Evolutionary conservation across 208 protist genomes (phyloP), one percentile per base, ranked within the genome.

Genomic region (Acanthamoeba sp.): DNA sequence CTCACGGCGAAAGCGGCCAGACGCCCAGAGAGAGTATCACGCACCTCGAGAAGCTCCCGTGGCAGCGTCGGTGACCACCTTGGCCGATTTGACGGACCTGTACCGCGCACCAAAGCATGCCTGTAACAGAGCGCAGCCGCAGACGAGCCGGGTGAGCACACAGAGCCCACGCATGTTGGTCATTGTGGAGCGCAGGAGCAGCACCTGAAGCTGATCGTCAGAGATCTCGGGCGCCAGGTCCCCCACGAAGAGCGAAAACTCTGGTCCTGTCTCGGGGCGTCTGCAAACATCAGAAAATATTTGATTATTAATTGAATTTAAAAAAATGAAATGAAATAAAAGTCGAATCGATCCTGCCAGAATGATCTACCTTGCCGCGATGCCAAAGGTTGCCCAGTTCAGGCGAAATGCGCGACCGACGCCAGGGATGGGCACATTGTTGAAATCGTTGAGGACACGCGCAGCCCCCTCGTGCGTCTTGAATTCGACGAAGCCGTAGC

Each of bases 201-300:
- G 0, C 40, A 76, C 66, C 66, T 76, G 66, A 1, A 76, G 66
- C 36, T 76, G 66, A 20, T 24, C 29, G 9, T 76, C 66, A 1
- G 22, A 32, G 29, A 76, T 38, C 29, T 76, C 66, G 14, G 66
- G 66, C 40, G 66, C 66, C 22, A 76, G 29, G n/a, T 76, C 66
- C 29, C 66, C 66, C 66, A 76, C 66, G n/a, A 76, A 76, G 12
- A 76, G 66, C n/a, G 66, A 76, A 20, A 76, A 76, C 66, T 76
- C 66, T 40, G 66, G 66, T 0, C 66, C 66, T 4, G 66, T n/a
- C 1, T 34, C 66, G 18, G 66, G 66, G 18, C 66, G 66, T 9
- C 66, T 76, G 66, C n/a, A 76, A 50, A 20, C 45, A 14, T 7
- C 12, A 14, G 10, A 24, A 76, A 2, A 76, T 42, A 32, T 40